Percentiles rank a stretch among this genome's conserved stretches.
Evolutionary conservation across 345 rosid genomes (phyloP).

Genomic region (Pistacia vera): DNA sequence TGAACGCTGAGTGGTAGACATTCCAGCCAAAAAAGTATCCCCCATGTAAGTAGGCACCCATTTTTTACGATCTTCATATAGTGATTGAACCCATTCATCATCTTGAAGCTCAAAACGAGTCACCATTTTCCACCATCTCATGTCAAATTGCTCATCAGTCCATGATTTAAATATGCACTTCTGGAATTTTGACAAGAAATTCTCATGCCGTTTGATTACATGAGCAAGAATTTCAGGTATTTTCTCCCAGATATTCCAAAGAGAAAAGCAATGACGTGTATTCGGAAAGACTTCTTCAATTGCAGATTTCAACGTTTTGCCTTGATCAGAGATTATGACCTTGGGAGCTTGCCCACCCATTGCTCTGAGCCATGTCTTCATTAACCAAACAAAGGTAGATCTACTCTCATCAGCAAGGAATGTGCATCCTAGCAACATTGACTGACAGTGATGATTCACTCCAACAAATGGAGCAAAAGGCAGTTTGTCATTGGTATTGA

Average conservation of each 20-base stretch:
- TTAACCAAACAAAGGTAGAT: constrained; percentile 50
- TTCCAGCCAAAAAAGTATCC: constrained; percentile 51
- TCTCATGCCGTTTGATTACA: constrained; percentile 39
- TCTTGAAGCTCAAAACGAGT: constrained; percentile 51
- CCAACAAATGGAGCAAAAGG: constrained; percentile 59
- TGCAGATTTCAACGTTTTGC: constrained; percentile 39
- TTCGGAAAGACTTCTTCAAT: constrained; percentile 51
- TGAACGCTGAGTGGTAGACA: constrained; percentile 48
- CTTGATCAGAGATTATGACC: constrained; percentile 52
- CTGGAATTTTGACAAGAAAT: constrained; percentile 43
- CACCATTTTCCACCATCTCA: constrained; percentile 67
- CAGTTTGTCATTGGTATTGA: constrained; percentile 48
- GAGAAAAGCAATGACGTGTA: constrained; percentile 48
- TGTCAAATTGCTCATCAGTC: constrained; percentile 52
- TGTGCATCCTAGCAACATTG: constrained; percentile 60
- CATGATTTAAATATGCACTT: constrained; percentile 61
- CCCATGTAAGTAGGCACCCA: constrained; percentile 57
- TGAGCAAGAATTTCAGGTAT: constrained; percentile 44
- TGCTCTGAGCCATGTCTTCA: constrained; percentile 65
- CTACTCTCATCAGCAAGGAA: constrained; percentile 53
- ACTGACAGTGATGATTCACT: constrained; percentile 60
- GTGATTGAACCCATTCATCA: constrained; percentile 44
- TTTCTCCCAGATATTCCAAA: constrained; percentile 56
- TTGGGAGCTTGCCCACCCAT: constrained; percentile 57
- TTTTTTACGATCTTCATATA: constrained; percentile 50